Percentiles rank a stretch among this genome's conserved stretches.
Evolutionary conservation across 148 eudicot species (phyloP).

Genomic region (Nyssa sinensis): DNA sequence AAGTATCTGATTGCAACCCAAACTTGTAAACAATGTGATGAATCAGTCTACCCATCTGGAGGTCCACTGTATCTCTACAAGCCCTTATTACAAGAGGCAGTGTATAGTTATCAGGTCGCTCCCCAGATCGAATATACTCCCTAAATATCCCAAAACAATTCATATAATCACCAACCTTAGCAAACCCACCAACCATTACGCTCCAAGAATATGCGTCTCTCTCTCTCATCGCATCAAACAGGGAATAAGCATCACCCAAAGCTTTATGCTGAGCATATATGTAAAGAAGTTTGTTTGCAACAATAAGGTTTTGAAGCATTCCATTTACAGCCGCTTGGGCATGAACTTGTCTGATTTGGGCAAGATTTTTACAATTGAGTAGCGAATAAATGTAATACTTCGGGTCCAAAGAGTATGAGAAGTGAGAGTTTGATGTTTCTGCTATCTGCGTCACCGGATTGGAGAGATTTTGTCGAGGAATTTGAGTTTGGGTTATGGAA

Average conservation of each 20-base stretch:
- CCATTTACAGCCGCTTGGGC: conserved; percentile 23
- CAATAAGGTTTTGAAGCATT: conserved; percentile 13
- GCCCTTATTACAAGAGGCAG: conserved; percentile 29
- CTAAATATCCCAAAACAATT: conserved; percentile 27
- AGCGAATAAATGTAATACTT: conserved; percentile 16
- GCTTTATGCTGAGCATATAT: conserved; percentile 17
- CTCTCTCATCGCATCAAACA: conserved; percentile 21
- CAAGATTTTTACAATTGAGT: conserved; percentile 22
- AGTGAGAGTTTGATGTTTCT: conserved; percentile 7
- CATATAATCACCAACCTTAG: conserved; percentile 21
- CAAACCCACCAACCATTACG: conserved; percentile 30
- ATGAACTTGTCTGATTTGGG: conserved; percentile 27
- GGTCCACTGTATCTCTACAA: conserved; percentile 25
- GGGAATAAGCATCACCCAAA: conserved; percentile 6
- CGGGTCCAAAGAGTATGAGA: conserved; percentile 3
- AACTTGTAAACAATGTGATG: conserved; percentile 25
- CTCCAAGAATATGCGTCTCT: conserved; percentile 26
- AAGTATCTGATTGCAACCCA: conserved; percentile 17
- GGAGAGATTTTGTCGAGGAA: not conserved
- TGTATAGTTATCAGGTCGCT: conserved; percentile 20
- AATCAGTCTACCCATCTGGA: conserved; percentile 22
- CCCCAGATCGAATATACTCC: conserved; percentile 24
- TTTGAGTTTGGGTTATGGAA: not conserved
- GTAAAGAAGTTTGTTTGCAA: conserved; percentile 26
- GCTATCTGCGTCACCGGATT: not conserved